Evolutionary conservation across 495 filamentous ascomycete species (phyloP), one percentile per base, ranked within the genome.

Genomic region (Tuber calosporum): DNA sequence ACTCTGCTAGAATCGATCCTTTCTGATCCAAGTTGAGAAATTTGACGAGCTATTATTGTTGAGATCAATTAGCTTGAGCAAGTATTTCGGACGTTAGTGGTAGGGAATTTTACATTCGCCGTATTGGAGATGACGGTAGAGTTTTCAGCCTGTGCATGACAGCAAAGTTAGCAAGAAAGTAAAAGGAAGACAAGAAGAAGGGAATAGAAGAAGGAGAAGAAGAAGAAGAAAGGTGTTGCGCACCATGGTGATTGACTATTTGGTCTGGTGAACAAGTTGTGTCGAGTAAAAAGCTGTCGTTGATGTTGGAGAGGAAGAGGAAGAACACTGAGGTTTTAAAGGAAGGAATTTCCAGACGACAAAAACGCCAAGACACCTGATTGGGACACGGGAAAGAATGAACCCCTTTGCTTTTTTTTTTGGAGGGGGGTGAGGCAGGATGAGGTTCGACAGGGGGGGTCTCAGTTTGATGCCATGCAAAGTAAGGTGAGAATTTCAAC

Each of bases 1-100:
- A 99, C 86, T 99, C 95, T 74, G 93, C 93, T 82, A 94, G 92
- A 78, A 93, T 84, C 45, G 82, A 85, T 82, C 93, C 93, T 81
- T 91, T 91, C 87, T 98, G 95, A 82, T 93, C 90, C 77, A 99
- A 91, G 79, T 86, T 85, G 84, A 94, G 87, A 88, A 96, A 99
- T 84, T 97, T 97, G 82, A 91, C 83, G 84, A 97, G 90, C 93
- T 97, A 83, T 81, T 97, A 83, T 81, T 72, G 69, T 78, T 38
- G 30, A 75, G 37, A 68, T 45, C 69, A 38, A 75, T 70, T 68
- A 37, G 67, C 58, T 30, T 70, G 20, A n/a, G 41, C 38, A 34
- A 62, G 39, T 36, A 37, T 15, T 34, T 67, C 2, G 38, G 3
- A 69, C 9, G 53, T 22, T 19, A 9, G 62, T 36, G 36, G 42